Percentiles rank a stretch among this genome's conserved stretches.
Conservation (phyloP, 2,329 filamentous ascomycete genomes). For the Epichloe bromicola region DNA sequence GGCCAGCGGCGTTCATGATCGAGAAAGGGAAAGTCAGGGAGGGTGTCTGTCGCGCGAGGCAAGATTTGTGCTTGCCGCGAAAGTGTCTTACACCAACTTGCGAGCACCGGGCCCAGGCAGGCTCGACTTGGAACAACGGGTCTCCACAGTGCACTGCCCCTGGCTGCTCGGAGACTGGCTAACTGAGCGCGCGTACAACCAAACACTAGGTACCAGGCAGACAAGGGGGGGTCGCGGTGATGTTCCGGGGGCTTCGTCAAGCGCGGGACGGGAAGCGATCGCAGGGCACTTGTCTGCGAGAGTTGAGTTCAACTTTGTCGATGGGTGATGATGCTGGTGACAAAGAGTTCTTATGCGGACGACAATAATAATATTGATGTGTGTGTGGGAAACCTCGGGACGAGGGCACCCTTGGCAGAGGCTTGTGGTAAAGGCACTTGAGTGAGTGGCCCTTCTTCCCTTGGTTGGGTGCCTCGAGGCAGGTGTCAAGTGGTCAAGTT, state of each 20-base stretch:
- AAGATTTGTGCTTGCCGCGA: conserved; percentile 1
- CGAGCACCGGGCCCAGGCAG: not conserved
- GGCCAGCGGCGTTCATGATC: conserved; percentile 50
- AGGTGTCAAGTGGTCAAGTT: no score
- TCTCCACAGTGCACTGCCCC: conserved; percentile 4
- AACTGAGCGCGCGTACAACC: not conserved
- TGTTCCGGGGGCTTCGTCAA: not conserved
- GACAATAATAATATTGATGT: not conserved
- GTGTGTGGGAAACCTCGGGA: not conserved
- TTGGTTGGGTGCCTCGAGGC: no score
- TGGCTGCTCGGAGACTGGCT: conserved; percentile 3
- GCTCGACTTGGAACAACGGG: conserved; percentile 1
- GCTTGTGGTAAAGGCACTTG: no score
- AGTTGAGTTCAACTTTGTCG: not conserved
- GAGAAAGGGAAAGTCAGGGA: conserved; percentile 12
- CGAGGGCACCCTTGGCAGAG: not conserved
- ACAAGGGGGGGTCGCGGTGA: not conserved
- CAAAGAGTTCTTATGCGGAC: not conserved
- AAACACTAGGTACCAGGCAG: not conserved
- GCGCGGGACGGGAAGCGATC: not conserved
- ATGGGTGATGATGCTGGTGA: not conserved
- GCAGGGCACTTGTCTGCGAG: not conserved
- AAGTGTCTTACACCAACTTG: conserved; percentile 11
- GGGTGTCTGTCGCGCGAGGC: conserved; percentile 11
- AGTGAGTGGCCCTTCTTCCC: no score